Base-by-base conservation (phyloP, 768 basidiomycete species). In the Tulasnella sp. region DNA sequence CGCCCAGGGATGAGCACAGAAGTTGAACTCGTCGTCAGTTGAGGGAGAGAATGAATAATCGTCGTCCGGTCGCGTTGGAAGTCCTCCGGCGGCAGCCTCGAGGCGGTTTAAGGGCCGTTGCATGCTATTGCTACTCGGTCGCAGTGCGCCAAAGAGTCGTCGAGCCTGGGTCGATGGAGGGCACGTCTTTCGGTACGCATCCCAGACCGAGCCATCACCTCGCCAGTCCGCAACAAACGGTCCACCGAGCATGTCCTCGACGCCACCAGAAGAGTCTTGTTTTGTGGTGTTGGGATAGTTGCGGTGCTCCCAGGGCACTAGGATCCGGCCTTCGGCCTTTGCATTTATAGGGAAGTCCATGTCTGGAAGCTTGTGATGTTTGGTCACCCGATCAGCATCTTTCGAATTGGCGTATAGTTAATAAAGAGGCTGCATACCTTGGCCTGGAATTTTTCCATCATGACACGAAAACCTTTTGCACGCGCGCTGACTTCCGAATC, bases 311-410 rank as follows among this genome's bases (percentile, higher is more conserved):
- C 93, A 96, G 43, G 92, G 88, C 3, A 95, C 85, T 13, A 99
- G 76, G 7, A 99, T 82, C 15, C 96, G 84, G 10, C 95, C 90
- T 73, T 98, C 96, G 0, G 93, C 87, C 73, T 86, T 88, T 23
- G 88, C 83, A 66, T 97, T 98, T 72, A 99, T 82, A 0, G 96
- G 82, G 64, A 99, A 84, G 66, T 96, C 87, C 84, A 99, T 84
- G 74, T 98, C 84, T 11, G 95, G 94, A 3, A 98, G 78, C 83
- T 92, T 68, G n/a, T n/a, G 34, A 15, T 38, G 34, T 15, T 7
- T 15, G 34, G 15, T 38, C 34, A 5, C 15, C 1, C 47, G 38
- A 23, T 67, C 58, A 61, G 51, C 58, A 15, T 38, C 34, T 38
- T 5, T 38, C 15, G 7, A 38, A 7, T 15, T 38, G 27, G 56